Base-by-base conservation (phyloP, 2,329 filamentous ascomycete genomes). In the Ascochyta clinopodiicola region DNA sequence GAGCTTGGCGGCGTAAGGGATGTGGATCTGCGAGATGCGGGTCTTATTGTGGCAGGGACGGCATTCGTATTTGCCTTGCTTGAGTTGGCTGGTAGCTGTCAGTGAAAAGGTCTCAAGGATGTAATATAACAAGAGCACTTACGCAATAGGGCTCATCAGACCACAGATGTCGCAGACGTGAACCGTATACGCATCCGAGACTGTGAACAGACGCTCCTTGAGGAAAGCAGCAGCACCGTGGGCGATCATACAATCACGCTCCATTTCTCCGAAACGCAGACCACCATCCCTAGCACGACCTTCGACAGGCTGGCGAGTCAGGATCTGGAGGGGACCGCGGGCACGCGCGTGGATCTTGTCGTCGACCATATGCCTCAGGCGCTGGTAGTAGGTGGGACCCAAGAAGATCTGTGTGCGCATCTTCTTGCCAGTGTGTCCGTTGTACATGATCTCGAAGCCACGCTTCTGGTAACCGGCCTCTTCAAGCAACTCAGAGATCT, bases 211-310 rank as follows among this genome's bases (percentile, higher is more conserved):
- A 70, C 95, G 87, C 82, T 99, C 95, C 81, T 99, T 99, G 73
- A 99, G 80, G 85, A 99, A 99, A 1, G 93, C 89, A 50, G 92
- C 94, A 3, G 96, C 95, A 74, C 95, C 95, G 76, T 99, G 96
- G n/a, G 96, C 92, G 81, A 99, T 99, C 95, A 99, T 99, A 77
- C 95, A 99, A 86, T 99, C 96, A 81, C 96, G 94, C 80, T 99
- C 96, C 95, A 99, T 99, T 83, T 99, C 95, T 88, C 95, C 95
- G 86, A 99, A 99, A 75, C 96, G 94, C 39, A 99, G 85, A 82
- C 95, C 95, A 84, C 95, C 95, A 75, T 99, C 96, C 78, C 96
- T 84, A 3, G 95, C 95, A 86, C 96, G 91, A 89, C 95, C 95
- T 80, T 99, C 95, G 13, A 99, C 95, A 17, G 95, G 95, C 78